Evolutionary conservation across 495 filamentous ascomycete species (phyloP).

Genomic region (Chaetomium fimeti): DNA sequence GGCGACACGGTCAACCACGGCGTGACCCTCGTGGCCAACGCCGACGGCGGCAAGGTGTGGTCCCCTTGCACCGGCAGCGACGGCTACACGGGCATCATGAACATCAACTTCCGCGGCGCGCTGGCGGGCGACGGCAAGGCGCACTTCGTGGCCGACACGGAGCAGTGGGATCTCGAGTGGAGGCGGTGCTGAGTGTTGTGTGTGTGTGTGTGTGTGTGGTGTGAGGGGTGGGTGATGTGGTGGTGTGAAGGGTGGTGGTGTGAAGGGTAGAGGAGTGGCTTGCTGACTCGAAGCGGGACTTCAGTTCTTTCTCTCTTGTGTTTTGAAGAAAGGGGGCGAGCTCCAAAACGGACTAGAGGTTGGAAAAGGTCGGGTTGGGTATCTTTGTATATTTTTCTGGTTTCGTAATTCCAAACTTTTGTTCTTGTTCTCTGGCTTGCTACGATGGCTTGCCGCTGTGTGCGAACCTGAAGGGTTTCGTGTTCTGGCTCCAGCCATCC

Average conservation of each 20-base stretch:
- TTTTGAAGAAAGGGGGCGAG: neutral
- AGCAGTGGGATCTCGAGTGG: conserved; percentile 48
- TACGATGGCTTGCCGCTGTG: neutral
- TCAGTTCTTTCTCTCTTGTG: neutral
- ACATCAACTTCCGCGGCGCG: conserved; percentile 48
- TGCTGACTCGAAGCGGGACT: neutral
- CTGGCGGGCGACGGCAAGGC: conserved; percentile 38
- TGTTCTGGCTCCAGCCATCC: no score
- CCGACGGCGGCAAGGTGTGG: conserved; percentile 35
- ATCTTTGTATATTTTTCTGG: conserved; percentile 8
- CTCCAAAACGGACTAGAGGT: conserved; percentile 9
- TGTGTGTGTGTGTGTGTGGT: no score
- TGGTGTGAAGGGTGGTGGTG: no score
- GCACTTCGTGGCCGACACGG: conserved; percentile 41
- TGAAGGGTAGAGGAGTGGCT: no score
- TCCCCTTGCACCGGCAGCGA: conserved; percentile 39
- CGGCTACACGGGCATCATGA: conserved; percentile 43
- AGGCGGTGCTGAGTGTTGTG: conserved; percentile 38
- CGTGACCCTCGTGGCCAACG: conserved; percentile 35
- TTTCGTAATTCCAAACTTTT: neutral
- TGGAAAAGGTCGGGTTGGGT: conserved; percentile 3
- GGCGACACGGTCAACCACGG: conserved; percentile 30
- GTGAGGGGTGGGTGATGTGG: no score
- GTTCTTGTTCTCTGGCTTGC: neutral
- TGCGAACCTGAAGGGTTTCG: no score